Conservation (phyloP, 148 eudicot species). For the Nepenthes gracilis region DNA sequence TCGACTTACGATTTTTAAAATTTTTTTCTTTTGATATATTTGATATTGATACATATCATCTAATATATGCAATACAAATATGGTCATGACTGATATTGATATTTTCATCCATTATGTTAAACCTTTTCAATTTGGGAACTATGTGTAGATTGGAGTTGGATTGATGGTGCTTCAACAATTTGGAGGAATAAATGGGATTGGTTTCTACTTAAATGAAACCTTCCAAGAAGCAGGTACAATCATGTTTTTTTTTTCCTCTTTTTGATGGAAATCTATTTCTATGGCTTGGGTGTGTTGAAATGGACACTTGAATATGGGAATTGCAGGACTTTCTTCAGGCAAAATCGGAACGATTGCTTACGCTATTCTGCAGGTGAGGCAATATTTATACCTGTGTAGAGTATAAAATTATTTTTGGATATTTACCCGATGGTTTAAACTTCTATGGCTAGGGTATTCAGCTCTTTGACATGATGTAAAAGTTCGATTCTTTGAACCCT, state of each 20-base stretch:
- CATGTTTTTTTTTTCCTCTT: neutral
- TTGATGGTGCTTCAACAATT: conserved; percentile 80
- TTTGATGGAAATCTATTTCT: neutral
- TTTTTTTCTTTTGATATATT: too few species aligned
- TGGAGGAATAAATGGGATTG: conserved; percentile 73
- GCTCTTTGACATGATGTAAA: too few species aligned
- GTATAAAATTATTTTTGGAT: too few species aligned
- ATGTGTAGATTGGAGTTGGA: conserved; percentile 65
- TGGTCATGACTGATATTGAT: neutral
- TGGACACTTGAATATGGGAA: neutral
- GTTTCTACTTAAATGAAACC: conserved; percentile 61
- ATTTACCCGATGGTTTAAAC: too few species aligned
- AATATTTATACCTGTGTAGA: neutral
- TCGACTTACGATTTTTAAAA: too few species aligned
- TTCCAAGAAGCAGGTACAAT: conserved; percentile 48
- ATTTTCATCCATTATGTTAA: neutral
- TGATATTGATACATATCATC: too few species aligned
- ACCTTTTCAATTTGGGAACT: neutral
- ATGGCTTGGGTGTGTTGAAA: too few species aligned
- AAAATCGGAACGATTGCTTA: conserved; percentile 51
- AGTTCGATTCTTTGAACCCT: too few species aligned
- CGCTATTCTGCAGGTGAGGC: conserved; percentile 14
- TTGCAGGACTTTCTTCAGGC: conserved; percentile 50
- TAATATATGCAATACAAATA: too few species aligned
- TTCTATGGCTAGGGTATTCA: too few species aligned